These are phyloP conservation scores for Closterium sp. DNA, from an alignment of 139 green algal genomes.

Conservation along the genomic window DNA sequence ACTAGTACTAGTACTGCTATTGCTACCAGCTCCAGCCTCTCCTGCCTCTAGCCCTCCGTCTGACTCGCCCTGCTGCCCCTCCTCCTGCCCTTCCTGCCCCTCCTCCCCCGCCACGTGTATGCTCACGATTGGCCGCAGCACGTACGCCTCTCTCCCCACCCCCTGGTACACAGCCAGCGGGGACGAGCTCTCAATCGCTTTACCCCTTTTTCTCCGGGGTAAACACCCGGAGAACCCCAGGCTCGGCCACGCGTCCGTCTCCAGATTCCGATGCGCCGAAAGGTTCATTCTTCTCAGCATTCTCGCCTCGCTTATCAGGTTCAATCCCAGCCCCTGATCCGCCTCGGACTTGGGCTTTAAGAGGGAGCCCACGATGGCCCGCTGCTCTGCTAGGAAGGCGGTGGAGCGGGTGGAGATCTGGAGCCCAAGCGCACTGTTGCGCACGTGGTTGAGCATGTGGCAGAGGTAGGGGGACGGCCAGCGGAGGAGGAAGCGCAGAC, in stretches of 20 bases:
- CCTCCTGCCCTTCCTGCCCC: not conserved
- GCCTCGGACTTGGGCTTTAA: not conserved
- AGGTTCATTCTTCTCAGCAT: not conserved
- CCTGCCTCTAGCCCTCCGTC: no score
- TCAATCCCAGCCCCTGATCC: not conserved
- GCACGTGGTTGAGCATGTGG: not conserved
- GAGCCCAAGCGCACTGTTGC: not conserved
- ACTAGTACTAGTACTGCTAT: no score
- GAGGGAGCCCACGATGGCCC: not conserved
- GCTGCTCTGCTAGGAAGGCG: not conserved
- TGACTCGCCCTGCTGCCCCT: not conserved
- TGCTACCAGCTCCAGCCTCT: not conserved
- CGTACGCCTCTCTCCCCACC: not conserved
- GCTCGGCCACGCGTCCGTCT: not conserved
- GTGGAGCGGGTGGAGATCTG: not conserved
- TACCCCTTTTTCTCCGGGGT: not conserved
- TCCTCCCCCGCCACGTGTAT: not conserved
- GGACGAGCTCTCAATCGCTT: not conserved
- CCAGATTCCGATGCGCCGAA: not conserved
- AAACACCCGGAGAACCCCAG: not conserved
- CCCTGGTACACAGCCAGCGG: not conserved
- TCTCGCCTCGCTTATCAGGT: not conserved
- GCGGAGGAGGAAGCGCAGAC: not conserved
- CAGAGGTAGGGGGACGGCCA: not conserved
- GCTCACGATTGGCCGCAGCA: not conserved